Conservation (phyloP, 371 early-diverging fungal genomes). For the Mucor plumbeus region DNA sequence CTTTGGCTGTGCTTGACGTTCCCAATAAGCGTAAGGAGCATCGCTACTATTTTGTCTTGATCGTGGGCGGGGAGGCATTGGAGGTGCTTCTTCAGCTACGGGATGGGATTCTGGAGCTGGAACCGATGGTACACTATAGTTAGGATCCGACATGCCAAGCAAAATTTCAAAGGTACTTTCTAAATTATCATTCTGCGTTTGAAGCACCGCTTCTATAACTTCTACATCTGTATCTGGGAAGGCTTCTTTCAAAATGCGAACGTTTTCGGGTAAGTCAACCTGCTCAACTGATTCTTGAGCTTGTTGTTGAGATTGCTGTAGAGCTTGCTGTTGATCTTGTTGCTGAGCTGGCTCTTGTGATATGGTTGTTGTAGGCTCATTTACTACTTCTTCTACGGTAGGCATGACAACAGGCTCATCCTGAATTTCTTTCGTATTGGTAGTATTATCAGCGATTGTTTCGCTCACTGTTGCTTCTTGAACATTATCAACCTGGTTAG, state of each 20-base stretch:
- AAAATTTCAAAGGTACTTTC: slow-evolving; percentile 49
- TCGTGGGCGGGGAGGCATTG: slow-evolving; percentile 44
- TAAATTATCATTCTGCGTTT: slow-evolving; percentile 37
- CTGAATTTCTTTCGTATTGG: neutral
- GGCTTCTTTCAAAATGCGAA: slow-evolving; percentile 47
- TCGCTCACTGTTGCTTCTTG: neutral
- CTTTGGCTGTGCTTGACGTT: slow-evolving; percentile 20
- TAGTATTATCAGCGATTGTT: neutral
- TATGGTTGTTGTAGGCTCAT: neutral
- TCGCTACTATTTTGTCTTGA: slow-evolving; percentile 6
- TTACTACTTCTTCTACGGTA: neutral
- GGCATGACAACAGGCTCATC: neutral
- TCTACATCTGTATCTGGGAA: slow-evolving; percentile 54
- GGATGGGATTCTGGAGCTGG: slow-evolving; percentile 8
- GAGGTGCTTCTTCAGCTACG: slow-evolving; percentile 24
- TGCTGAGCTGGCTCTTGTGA: neutral
- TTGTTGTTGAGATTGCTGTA: neutral
- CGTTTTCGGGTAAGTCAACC: slow-evolving; percentile 11
- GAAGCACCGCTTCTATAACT: slow-evolving; percentile 51
- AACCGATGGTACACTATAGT: slow-evolving; percentile 34
- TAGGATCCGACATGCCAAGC: slow-evolving; percentile 53
- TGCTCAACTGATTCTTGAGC: neutral
- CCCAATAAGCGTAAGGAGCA: slow-evolving; percentile 29
- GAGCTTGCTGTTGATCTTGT: neutral
- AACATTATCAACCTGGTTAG: neutral